Base-by-base conservation (phyloP, 345 rosid genomes). In the Mallotus nudiflorus region DNA sequence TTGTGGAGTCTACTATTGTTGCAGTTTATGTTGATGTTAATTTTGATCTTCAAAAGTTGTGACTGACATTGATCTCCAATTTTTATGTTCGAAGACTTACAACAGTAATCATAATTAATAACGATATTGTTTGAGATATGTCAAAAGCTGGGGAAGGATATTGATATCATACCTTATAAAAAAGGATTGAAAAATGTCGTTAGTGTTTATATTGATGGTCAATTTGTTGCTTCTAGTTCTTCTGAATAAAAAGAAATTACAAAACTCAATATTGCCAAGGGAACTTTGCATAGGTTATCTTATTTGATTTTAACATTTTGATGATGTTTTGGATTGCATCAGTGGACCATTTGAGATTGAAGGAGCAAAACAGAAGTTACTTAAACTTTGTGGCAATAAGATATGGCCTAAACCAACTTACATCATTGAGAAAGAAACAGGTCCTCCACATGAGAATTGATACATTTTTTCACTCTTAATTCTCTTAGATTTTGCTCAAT, bases 1-100 rank as follows among this genome's bases (percentile, higher is more conserved):
- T 91, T 13, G 79, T 91, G 4, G 98, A 93, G 69, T 83, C 98
- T 48, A n/a, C 91, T 40, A 93, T 87, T 0, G 97, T 88, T 65
- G 97, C 97, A 6, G 56, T 93, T 16, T 93, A 82, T 33, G 37
- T 89, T 6, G 98, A 93, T 58, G 22, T 88, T 39, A 40, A 75
- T 37, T 85, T 82, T 60, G 87, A 91, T 81, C 85, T 91, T 9
- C 74, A 73, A 70, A 80, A 51, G 20, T 71, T 93, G 5, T 93
- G 98, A 97, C 71, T 80, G 93, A 33, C 1, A 86, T 78, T 35
- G 29, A 64, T 62, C 31, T n/a, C 97, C 98, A 0, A 80, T 91
- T 45, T 57, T 85, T 57, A 89, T 87, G 3, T 70, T 68, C 0
- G 86, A 84, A 20, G 89, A 83, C 52, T 39, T 93, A 81, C 77